Percentiles rank a stretch among this genome's conserved stretches.
phyloP scores from a whole-genome alignment of 768 basidiomycete species.

The Phylloporus sp. region DNA sequence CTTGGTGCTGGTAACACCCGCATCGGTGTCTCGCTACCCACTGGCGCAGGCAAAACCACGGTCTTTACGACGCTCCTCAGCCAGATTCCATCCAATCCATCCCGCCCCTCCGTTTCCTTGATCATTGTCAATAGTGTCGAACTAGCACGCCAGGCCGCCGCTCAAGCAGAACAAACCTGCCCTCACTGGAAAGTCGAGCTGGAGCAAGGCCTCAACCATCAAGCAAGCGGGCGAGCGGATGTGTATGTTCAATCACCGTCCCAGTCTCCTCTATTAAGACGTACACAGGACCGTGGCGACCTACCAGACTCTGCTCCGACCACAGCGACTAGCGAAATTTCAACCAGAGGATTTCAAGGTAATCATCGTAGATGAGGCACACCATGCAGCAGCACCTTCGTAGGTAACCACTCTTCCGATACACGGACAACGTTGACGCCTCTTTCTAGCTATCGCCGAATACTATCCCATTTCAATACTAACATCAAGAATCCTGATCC shows the following conservation, averaged over 20 bases:
- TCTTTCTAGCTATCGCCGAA: conserved; percentile 61
- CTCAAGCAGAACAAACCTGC: conserved; percentile 60
- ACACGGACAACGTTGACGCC: conserved; percentile 2
- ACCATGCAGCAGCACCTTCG: conserved; percentile 92
- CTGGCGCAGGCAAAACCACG: conserved; percentile 86
- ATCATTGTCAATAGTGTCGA: conserved; percentile 90
- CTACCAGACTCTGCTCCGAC: conserved; percentile 75
- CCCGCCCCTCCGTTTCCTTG: conserved; percentile 55
- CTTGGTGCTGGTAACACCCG: conserved; percentile 63
- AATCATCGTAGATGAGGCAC: conserved; percentile 89
- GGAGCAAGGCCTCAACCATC: conserved; percentile 78
- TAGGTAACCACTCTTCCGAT: conserved; percentile 31
- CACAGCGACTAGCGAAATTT: conserved; percentile 70
- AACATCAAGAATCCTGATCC: conserved; percentile 55
- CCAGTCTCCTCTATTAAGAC: neutral
- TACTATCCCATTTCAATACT: conserved; percentile 80
- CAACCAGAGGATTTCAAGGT: conserved; percentile 62
- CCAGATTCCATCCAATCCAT: conserved; percentile 47
- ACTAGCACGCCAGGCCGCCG: conserved; percentile 82
- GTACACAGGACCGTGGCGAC: conserved; percentile 74
- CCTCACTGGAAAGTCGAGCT: conserved; percentile 84
- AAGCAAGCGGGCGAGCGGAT: conserved; percentile 77
- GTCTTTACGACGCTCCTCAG: conserved; percentile 84
- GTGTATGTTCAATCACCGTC: conserved; percentile 44
- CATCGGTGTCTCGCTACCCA: conserved; percentile 81